Base-by-base conservation (phyloP, 257 asterid species). In the Prunella vulgaris region DNA sequence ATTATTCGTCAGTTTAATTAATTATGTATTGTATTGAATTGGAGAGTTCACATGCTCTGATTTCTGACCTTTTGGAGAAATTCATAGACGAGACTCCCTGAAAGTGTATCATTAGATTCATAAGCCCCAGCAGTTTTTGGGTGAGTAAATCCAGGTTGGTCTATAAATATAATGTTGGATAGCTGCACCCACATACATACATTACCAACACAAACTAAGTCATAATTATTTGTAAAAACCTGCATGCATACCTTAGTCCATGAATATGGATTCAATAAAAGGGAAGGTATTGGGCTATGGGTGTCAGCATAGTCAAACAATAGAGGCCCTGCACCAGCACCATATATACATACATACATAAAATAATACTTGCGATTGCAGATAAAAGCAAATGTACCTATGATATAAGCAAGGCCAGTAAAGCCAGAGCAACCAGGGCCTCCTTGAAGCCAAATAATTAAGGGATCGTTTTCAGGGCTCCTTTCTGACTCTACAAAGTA, bases 391-490 rank as follows among this genome's bases (percentile, higher is more conserved):
- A 59, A 42, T 7, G 3, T 35, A 85, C 93, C 91, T 0, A 79
- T 82, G 52, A 81, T 85, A 21, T 61, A 85, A 18, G 69, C 63
- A 5, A 87, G 75, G 10, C 79, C 84, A 5, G 83, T 76, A 3
- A 90, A 71, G 20, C 70, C 95, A 1, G 95, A 82, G 76, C 96
- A 90, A 60, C 96, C 92, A 0, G 95, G 95, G 1, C 90, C 96
- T 25, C 96, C 96, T 0, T 74, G 76, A 70, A 85, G 71, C 93
- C 95, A 87, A 30, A 90, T 58, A 30, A 87, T 3, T 1, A 90
- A 76, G 10, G 96, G 96, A 24, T 85, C 95, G 0, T 33, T 60
- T 0, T 1, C 3, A 0, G 88, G 85, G 28, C 78, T 74, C 2
- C 73, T 68, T 28, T 85, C 88, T 0, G 93, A 87, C 54, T 85